Base-by-base conservation (phyloP, 306 rosid species). In the Crotalaria pallida region DNA sequence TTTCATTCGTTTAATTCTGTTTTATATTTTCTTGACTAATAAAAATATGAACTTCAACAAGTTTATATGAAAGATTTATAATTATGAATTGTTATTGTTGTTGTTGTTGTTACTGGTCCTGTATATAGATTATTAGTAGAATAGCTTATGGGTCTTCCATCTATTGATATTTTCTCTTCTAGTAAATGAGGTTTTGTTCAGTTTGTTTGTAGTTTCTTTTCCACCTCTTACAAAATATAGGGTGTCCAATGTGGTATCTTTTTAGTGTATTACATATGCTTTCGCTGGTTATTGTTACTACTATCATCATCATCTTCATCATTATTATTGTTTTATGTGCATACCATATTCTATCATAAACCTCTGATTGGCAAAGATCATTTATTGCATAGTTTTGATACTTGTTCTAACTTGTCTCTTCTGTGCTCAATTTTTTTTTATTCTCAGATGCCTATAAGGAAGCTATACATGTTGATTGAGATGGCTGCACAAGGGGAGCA, bases 401-500 rank as follows among this genome's bases (percentile, higher is more conserved):
- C 27, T 62, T 22, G 19, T 44, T 75, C 59, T 61, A 33, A 67
- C 75, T 73, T 67, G n/a, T 33, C 45, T 38, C 23, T 52, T 74
- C 65, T 18, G 50, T 62, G 80, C 53, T 74, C 52, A 77, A 63
- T 73, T 69, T 44, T 27, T 73, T 69, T 44, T 27, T 66, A 27
- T 73, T 58, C 29, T 26, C 59, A 94, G 98, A 77, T 89, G 81
- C 85, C 99, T 38, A 95, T 95, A 87, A 95, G 83, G 89, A 95
- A 89, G 88, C 84, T 95, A 41, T 95, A 87, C 78, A 87, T 84
- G 92, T 58, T 91, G 81, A 69, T 91, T 67, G 97, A 91, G 85
- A 95, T 95, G 99, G 97, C 99, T 56, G 99, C 96, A 2, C 99
- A 95, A 76, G 99, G 99, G n/a, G 86, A 84, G 61, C 72, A 67